These are phyloP conservation scores for Vicia villosa DNA, from an alignment of 306 rosid species.

Conservation along the genomic window DNA sequence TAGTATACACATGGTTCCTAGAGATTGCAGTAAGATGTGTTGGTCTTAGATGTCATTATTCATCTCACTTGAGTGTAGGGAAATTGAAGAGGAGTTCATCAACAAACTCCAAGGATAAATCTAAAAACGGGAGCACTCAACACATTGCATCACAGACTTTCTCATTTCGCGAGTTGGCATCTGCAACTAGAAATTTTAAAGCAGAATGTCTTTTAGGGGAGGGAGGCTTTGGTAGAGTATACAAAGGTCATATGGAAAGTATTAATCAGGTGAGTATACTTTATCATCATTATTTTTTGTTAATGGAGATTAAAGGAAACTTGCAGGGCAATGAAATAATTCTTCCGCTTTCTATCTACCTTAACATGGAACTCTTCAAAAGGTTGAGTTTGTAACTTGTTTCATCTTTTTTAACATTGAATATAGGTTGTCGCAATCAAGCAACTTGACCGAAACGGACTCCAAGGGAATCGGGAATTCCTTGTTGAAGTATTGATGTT, in stretches of 20 bases:
- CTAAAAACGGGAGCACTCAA: conserved; percentile 62
- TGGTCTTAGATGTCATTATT: conserved; percentile 25
- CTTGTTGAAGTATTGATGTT: conserved; percentile 97
- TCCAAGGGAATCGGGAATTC: conserved; percentile 95
- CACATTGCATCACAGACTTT: conserved; percentile 89
- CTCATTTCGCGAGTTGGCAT: conserved; percentile 84
- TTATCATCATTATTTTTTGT: conserved; percentile 12
- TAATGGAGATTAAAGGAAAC: too few species aligned
- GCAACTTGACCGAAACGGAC: conserved; percentile 94
- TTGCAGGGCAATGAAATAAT: background rate
- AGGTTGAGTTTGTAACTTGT: conserved; percentile 24
- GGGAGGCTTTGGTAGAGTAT: conserved; percentile 95
- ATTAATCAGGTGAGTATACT: conserved; percentile 60
- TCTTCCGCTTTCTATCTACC: too few species aligned
- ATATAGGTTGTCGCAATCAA: conserved; percentile 91
- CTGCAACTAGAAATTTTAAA: conserved; percentile 87
- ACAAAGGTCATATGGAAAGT: conserved; percentile 80
- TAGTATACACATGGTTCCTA: conserved; percentile 8
- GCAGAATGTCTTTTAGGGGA: conserved; percentile 80
- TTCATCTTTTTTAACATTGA: conserved; percentile 38
- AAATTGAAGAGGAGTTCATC: conserved; percentile 58
- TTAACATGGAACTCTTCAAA: conserved; percentile 1
- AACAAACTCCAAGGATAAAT: conserved; percentile 52
- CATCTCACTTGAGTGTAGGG: conserved; percentile 45
- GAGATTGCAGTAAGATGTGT: conserved; percentile 1